A percentile compares a stretch with the other conserved stretches of the same genome.
Evolutionary conservation across 1,284 basidiomycete species (phyloP).

Genomic region (Cryptococcus sp.): DNA sequence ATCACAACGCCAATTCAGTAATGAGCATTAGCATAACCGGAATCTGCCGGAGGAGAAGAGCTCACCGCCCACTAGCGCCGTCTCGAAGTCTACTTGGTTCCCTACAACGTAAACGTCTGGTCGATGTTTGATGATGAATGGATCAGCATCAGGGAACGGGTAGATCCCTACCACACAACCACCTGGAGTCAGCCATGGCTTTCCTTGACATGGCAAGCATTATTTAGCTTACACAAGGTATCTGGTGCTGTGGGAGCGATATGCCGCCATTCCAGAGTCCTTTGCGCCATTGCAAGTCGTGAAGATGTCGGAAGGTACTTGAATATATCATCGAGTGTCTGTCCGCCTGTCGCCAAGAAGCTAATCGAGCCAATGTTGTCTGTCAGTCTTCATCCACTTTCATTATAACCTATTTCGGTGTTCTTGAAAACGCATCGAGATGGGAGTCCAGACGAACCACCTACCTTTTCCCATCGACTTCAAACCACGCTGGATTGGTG

Average conservation of each 20-base stretch:
- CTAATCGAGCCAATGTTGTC: slow-evolving; percentile 48
- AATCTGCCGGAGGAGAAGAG: not conserved
- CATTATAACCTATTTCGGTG: too few species aligned
- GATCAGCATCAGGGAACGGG: slow-evolving; percentile 84
- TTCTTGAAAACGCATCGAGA: not conserved
- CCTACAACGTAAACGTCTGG: slow-evolving; percentile 93
- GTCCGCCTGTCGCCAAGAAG: slow-evolving; percentile 82
- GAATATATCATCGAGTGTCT: slow-evolving; percentile 91
- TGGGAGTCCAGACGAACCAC: slow-evolving; percentile 8
- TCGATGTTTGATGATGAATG: slow-evolving; percentile 80
- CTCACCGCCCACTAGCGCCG: slow-evolving; percentile 62
- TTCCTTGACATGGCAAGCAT: too few species aligned
- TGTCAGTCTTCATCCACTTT: not conserved
- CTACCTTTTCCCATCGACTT: slow-evolving; percentile 55
- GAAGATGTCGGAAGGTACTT: slow-evolving; percentile 65
- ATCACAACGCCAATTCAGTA: not conserved
- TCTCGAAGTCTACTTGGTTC: slow-evolving; percentile 81
- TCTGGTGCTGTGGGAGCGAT: slow-evolving; percentile 97
- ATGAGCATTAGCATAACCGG: not conserved
- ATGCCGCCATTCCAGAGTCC: slow-evolving; percentile 90
- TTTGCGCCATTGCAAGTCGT: slow-evolving; percentile 71
- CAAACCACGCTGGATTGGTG: slow-evolving; percentile 89
- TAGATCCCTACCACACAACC: slow-evolving; percentile 70
- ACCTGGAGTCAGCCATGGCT: too few species aligned
- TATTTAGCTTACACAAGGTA: slow-evolving; percentile 67